Evolutionary conservation across 2,329 filamentous ascomycete species (phyloP), one percentile per base, ranked within the genome.

Genomic region (Myriosclerotinia curreyana): DNA sequence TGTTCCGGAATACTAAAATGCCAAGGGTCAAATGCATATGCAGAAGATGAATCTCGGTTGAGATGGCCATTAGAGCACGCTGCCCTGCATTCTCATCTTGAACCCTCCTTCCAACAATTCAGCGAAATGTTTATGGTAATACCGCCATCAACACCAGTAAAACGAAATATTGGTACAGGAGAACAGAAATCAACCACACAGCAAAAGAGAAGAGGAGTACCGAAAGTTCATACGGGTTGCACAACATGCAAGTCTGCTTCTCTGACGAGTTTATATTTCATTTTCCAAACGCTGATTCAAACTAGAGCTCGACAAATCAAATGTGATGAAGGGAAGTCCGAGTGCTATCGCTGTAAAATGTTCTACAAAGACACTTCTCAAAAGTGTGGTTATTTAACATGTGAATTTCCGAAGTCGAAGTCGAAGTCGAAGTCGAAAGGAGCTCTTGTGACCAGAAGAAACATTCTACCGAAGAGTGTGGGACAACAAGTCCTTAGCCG

Each of bases 191-290:
- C 52, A 2, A 25, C 28, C 25, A 52, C 34, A 11, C 34, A 50
- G 14, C 42, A 34, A 50, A 63, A 58, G 46, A 56, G 60, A 34
- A 56, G 44, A 40, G 60, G 52, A 22, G 31, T 58, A 28, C 52
- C 60, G 1, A 63, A 63, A 42, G 60, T 63, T 36, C 52, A 63
- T 25, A 40, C 51, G 8, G 60, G 60, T 6, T 63, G 60, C 31
- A 48, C 36, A 48, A 58, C 60, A 9, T 63, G 52, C 60, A 63
- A 63, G 60, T 63, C n/a, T 38, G 55, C 15, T 28, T 59, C 55
- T 28, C 42, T 20, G n/a, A 48, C 8, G 17, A 25, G 31, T 22
- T 28, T 59, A 25, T 14, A 48, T 48, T 22, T 5, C 9, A 3
- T 20, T 11, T 3, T 28, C 28, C 20, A 17, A n/a, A 22, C 20